Base-by-base conservation (phyloP, 2,329 filamentous ascomycete genomes). In the Ophiostoma quercus region DNA sequence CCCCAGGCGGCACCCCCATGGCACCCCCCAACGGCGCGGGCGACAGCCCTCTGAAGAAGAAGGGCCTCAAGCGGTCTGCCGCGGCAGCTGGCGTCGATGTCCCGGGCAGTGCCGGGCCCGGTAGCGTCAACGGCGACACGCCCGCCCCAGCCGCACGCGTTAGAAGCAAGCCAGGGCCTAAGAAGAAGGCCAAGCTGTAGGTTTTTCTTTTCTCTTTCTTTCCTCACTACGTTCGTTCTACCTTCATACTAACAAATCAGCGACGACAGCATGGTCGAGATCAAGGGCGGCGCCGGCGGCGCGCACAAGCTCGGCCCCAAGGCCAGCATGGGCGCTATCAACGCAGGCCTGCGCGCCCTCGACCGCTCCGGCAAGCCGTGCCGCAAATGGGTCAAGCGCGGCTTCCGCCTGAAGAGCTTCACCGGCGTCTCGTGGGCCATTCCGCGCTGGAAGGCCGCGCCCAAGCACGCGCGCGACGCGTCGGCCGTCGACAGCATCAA, bases 271-370 rank as follows among this genome's bases (percentile, higher is more conserved):
- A 84, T 84, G 39, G 84, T 87, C 76, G 87, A 90, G 74, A 84
- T 86, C 22, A 69, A 79, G 80, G 74, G 79, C 71, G 82, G 84
- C 75, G 80, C 83, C 65, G 81, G 82, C 6, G 84, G 84, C 69
- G 83, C 84, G 67, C 92, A 94, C 80, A 96, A 96, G 79, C 89
- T 98, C 34, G 94, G 94, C 3, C 95, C 95, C 74, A 98, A 97
- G 80, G 94, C 94, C 68, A 98, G 97, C 79, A 92, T 94, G 76
- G 95, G 95, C 73, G 94, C 94, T 71, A 99, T 99, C 84, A 99
- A 99, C 78, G 95, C 95, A 69, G 92, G 92, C 68, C 89, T 99
- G 67, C 92, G 95, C 69, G 94, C 95, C 14, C 90, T 99, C 73
- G 95, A 99, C 79, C 90, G 94, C 72, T 91, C 91, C 8, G 94